Percentiles rank a stretch among this genome's conserved stretches.
These are phyloP conservation scores for Komagataella pastoris DNA, from an alignment of 805 yeast genomes.

Conservation along the genomic window DNA sequence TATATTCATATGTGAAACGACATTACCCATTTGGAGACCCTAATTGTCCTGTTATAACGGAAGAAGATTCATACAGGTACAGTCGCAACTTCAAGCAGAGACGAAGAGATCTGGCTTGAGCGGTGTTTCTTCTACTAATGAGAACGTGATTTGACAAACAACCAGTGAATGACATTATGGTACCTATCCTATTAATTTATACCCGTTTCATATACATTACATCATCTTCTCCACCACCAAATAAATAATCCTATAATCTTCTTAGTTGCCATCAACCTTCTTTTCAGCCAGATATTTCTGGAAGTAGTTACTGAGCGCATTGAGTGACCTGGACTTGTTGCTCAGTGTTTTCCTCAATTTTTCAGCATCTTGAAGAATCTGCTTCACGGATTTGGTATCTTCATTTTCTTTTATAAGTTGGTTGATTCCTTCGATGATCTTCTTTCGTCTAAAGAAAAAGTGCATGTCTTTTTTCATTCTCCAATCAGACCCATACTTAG, in stretches of 20 bases:
- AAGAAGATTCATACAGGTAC: slow-evolving; percentile 1
- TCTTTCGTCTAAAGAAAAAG: background rate
- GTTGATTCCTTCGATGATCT: background rate
- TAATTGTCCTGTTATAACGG: slow-evolving; percentile 24
- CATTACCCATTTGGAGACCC: slow-evolving; percentile 23
- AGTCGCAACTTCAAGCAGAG: background rate
- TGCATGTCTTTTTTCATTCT: background rate
- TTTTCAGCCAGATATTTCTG: background rate
- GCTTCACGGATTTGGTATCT: background rate
- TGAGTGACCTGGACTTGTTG: background rate
- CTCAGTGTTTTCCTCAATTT: background rate
- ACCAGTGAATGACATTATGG: background rate
- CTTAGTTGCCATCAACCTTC: background rate
- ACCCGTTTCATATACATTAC: background rate
- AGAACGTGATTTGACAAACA: background rate
- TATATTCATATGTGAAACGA: slow-evolving; percentile 19
- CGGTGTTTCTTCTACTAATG: background rate
- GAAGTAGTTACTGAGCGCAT: background rate
- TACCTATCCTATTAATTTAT: background rate
- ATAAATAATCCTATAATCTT: background rate
- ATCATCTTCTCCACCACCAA: background rate
- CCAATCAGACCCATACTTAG: background rate
- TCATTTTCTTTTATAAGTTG: background rate
- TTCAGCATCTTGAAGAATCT: background rate
- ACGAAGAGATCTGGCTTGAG: background rate